Evolutionary conservation across 1,139 yeast species (phyloP).

Genomic region (Blastobotrys malaysiensis): DNA sequence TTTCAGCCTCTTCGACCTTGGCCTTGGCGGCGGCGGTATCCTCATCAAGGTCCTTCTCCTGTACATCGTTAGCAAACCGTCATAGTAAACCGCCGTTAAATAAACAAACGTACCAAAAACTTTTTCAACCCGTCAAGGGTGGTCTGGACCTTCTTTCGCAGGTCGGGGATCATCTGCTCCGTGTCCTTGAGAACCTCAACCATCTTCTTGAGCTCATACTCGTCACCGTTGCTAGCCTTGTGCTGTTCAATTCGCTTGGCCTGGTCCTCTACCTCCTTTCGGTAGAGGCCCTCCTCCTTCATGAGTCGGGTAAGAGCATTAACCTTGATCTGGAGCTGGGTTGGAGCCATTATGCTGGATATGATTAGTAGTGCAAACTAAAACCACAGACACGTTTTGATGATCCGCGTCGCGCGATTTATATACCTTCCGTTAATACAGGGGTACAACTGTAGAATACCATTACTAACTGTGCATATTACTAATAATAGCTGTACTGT

Average conservation of each 20-base stretch:
- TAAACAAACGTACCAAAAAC: conserved; percentile 30
- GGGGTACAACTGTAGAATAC: not conserved
- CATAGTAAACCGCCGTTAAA: not conserved
- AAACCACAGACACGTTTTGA: not conserved
- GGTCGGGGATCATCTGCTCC: conserved; percentile 59
- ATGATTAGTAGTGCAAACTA: not conserved
- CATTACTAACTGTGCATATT: too few relatives aligned
- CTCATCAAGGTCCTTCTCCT: conserved; percentile 44
- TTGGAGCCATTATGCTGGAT: conserved; percentile 55
- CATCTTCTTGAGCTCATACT: conserved; percentile 58
- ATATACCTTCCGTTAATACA: not conserved
- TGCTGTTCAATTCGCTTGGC: conserved; percentile 41
- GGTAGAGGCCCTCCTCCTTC: conserved; percentile 65
- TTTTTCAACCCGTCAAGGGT: conserved; percentile 45
- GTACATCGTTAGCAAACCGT: conserved; percentile 10
- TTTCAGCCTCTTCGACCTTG: conserved; percentile 29
- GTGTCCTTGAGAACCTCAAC: conserved; percentile 63
- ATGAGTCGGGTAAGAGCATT: conserved; percentile 67
- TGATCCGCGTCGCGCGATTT: not conserved
- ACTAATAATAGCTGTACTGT: too few relatives aligned
- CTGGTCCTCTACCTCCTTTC: conserved; percentile 61
- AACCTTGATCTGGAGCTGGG: conserved; percentile 68
- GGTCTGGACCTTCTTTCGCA: conserved; percentile 47
- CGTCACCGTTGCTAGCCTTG: conserved; percentile 45
- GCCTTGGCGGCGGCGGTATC: conserved; percentile 42